Evolutionary conservation across 306 rosid species (phyloP).

Genomic region (Prunus fruticosa): DNA sequence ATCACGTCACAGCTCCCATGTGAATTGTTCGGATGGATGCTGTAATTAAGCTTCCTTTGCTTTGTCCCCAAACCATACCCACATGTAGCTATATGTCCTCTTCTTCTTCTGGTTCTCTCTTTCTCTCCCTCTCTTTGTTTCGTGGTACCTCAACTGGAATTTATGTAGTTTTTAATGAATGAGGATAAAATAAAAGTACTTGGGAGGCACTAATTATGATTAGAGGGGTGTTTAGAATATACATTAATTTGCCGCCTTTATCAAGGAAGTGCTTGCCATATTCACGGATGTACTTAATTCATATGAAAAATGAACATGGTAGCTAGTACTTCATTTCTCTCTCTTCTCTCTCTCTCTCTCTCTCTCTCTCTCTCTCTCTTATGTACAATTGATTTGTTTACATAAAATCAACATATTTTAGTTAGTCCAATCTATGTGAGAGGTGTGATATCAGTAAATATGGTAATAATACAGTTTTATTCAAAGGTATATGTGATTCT

Average conservation of each 20-base stretch:
- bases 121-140: constrained; percentile 18
- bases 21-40: constrained; percentile 58
- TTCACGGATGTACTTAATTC: neutral
- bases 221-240: constrained; percentile 10
- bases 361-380: no score
- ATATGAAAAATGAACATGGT: no score
- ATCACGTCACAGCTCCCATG: constrained; percentile 36
- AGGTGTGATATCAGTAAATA: no score
- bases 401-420: no score
- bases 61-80: constrained; percentile 54
- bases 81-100: constrained; percentile 49
- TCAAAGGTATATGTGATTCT: no score
- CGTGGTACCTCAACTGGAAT: constrained; percentile 34
- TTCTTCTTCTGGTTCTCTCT: constrained; percentile 3
- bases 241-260: neutral
- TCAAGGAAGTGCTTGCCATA: neutral
- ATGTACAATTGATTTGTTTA: no score
- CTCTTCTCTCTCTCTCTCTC: no score
- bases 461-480: no score
- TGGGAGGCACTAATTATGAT: constrained; percentile 49
- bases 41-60: constrained; percentile 49
- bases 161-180: constrained; percentile 20
- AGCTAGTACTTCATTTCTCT: no score
- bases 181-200: constrained; percentile 10
- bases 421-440: no score